A percentile compares a stretch with the other conserved stretches of the same genome.
These are phyloP conservation scores for Kwoniella dendrophila DNA, from an alignment of 768 basidiomycete genomes.

Conservation along the genomic window DNA sequence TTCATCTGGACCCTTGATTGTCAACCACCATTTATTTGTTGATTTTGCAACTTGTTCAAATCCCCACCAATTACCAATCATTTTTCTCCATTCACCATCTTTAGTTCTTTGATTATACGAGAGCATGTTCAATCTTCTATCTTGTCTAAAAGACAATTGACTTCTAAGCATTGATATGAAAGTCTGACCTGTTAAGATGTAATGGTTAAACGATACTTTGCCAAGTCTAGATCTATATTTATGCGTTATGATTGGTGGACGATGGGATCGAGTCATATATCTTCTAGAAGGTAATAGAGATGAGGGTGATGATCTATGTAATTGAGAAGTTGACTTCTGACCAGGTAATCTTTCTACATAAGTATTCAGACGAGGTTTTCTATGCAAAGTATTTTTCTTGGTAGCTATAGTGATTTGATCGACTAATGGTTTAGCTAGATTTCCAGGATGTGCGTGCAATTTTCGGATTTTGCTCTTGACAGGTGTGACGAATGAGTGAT, in stretches of 20 bases:
- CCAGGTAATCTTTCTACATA: slow-evolving; percentile 13
- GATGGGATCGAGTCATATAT: slow-evolving; percentile 13
- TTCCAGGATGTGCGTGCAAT: background rate
- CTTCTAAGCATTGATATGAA: slow-evolving; percentile 13
- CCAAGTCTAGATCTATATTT: slow-evolving; percentile 10
- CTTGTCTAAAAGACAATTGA: background rate
- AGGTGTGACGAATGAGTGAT: background rate
- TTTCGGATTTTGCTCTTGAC: slow-evolving; percentile 3
- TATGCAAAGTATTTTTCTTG: background rate
- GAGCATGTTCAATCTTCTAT: slow-evolving; percentile 1
- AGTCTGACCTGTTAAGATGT: slow-evolving; percentile 11
- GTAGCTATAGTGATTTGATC: too few relatives aligned
- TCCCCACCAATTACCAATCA: slow-evolving; percentile 23
- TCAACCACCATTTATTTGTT: slow-evolving; percentile 26
- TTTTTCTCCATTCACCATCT: slow-evolving; percentile 19
- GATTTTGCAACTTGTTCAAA: slow-evolving; percentile 7
- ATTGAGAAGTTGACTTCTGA: slow-evolving; percentile 21
- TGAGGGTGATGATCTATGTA: slow-evolving; percentile 25
- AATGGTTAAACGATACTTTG: slow-evolving; percentile 1
- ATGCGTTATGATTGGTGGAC: slow-evolving; percentile 5
- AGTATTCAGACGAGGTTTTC: slow-evolving; percentile 3
- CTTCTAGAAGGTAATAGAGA: slow-evolving; percentile 15
- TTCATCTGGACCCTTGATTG: slow-evolving; percentile 14
- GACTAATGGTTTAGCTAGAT: slow-evolving; percentile 10
- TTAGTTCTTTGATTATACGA: slow-evolving; percentile 1